Conservation (phyloP, 2,329 filamentous ascomycete genomes). For the Paraconiothyrium sp. region DNA sequence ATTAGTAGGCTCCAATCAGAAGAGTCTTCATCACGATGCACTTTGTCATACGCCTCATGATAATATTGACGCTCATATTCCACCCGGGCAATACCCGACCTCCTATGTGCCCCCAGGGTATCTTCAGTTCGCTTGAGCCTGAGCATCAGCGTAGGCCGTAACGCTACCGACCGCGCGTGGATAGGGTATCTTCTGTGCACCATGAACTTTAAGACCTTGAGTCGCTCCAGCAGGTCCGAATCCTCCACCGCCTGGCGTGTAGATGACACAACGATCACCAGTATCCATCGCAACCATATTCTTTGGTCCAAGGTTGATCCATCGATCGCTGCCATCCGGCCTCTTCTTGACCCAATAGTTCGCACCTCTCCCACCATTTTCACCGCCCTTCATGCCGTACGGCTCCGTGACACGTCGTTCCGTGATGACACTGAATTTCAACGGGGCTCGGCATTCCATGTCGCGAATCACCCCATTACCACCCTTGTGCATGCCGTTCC, state of each 20-base stretch:
- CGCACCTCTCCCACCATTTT: conserved; percentile 39
- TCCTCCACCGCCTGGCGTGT: conserved; percentile 25
- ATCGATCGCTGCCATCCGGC: conserved; percentile 18
- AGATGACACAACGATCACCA: conserved; percentile 25
- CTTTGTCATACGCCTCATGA: too few relatives aligned
- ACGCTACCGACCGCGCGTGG: conserved; percentile 22
- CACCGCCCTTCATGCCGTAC: conserved; percentile 45
- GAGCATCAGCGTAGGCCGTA: conserved; percentile 13
- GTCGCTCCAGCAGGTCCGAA: conserved; percentile 15
- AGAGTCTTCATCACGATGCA: neutral
- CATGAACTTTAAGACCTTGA: neutral
- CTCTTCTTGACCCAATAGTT: conserved; percentile 12
- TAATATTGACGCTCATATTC: neutral
- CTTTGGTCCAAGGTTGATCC: conserved; percentile 26
- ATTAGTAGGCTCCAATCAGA: neutral
- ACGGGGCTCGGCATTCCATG: conserved; percentile 40
- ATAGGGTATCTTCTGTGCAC: conserved; percentile 6
- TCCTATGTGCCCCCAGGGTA: neutral
- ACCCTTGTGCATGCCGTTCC: conserved; percentile 37
- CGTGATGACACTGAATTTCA: conserved; percentile 41
- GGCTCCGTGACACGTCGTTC: conserved; percentile 45
- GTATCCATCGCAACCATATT: conserved; percentile 23
- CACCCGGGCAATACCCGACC: neutral
- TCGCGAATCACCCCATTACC: conserved; percentile 44
- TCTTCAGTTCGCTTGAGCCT: conserved; percentile 16